Percentiles rank a stretch among this genome's conserved stretches.
Conservation (phyloP, 257 asterid species). For the Jasminum sambac region DNA sequence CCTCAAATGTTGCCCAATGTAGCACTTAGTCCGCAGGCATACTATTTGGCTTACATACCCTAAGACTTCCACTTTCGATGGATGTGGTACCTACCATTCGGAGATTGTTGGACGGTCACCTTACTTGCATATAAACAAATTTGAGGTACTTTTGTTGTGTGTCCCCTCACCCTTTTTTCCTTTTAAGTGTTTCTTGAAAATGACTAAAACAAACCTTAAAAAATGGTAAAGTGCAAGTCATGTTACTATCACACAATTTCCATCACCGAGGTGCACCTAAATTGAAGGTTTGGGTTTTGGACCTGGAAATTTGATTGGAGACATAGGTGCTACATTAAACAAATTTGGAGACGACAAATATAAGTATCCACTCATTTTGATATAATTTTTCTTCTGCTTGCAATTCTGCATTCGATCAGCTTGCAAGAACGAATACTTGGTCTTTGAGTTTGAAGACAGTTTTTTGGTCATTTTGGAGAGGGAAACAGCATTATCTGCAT, state of each 20-base stretch:
- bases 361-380: not conserved
- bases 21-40: not conserved
- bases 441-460: conserved; percentile 85
- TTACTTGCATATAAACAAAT: not conserved
- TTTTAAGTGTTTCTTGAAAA: not conserved
- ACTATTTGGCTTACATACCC: not conserved
- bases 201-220: not conserved
- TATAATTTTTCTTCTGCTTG: conserved; percentile 9
- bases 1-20: not conserved
- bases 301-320: not conserved
- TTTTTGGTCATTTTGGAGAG: conserved; percentile 76
- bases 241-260: not conserved
- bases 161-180: not conserved
- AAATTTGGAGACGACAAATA: not conserved
- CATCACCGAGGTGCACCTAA: not conserved
- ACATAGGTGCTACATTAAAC: not conserved
- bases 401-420: conserved; percentile 33
- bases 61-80: not conserved
- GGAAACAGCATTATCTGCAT: conserved; percentile 65
- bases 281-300: not conserved
- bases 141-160: not conserved
- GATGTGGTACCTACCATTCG: not conserved
- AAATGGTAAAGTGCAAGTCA: not conserved
- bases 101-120: not conserved
- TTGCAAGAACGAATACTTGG: conserved; percentile 71